A percentile compares a stretch with the other conserved stretches of the same genome.
These are phyloP conservation scores for Colletotrichum sp. DNA, from an alignment of 2,329 filamentous ascomycete genomes.

Conservation along the genomic window DNA sequence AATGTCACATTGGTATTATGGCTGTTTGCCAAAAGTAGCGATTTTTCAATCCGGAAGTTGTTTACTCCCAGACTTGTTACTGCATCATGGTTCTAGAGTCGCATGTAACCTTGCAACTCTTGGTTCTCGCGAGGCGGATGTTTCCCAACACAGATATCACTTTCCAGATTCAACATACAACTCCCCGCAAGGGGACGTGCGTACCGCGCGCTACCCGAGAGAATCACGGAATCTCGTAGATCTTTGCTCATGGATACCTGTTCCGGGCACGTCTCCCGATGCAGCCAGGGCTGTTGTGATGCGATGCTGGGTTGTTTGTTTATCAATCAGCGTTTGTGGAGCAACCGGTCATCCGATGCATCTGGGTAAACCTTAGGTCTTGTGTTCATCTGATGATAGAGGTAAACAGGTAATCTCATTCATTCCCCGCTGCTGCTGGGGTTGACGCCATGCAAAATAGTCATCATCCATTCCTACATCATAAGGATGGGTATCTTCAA, in stretches of 20 bases:
- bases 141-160: neutral
- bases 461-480: neutral
- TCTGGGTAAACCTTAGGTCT: neutral
- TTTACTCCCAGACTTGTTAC: neutral
- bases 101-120: neutral
- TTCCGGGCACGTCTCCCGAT: neutral
- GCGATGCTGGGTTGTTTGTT: neutral
- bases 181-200: neutral
- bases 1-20: neutral
- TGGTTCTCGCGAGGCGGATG: too few species aligned
- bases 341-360: too few species aligned
- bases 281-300: neutral
- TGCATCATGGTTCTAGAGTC: accelerated
- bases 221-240: neutral
- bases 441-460: neutral
- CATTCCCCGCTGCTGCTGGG: too few species aligned
- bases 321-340: neutral
- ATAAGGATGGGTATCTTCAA: neutral
- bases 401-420: too few species aligned
- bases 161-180: neutral
- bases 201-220: neutral
- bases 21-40: too few species aligned
- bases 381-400: too few species aligned
- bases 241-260: neutral
- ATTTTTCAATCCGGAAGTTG: accelerated